Conservation (phyloP, 257 asterid species). For the Forsythia suspensa region DNA sequence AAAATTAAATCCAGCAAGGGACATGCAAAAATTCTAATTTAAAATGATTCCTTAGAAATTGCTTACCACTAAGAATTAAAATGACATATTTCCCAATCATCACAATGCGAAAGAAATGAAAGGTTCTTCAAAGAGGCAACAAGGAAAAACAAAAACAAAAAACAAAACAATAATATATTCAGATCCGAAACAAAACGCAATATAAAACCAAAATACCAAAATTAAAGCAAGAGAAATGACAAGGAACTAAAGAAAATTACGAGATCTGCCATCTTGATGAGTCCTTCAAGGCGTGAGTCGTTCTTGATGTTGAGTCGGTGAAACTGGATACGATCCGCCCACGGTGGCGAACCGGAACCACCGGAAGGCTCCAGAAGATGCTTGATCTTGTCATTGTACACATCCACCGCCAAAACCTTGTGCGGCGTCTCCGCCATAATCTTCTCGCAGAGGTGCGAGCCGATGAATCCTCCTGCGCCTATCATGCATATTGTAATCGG, state of each 20-base stretch:
- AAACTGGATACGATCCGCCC: constrained; percentile 45
- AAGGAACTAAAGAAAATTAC: constrained; percentile 16
- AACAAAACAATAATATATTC: not conserved
- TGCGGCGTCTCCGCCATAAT: constrained; percentile 47
- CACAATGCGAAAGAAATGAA: not conserved
- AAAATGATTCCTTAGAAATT: not conserved
- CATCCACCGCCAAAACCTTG: constrained; percentile 49
- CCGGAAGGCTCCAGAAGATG: constrained; percentile 40
- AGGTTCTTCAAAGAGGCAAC: too few relatives aligned
- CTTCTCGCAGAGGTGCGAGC: constrained; percentile 58
- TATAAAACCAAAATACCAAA: not conserved
- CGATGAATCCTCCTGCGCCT: constrained; percentile 61
- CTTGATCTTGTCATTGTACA: constrained; percentile 47
- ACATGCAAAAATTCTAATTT: not conserved
- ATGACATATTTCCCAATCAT: not conserved
- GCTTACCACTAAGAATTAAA: not conserved
- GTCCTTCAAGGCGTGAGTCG: constrained; percentile 40
- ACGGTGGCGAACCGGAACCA: constrained; percentile 19
- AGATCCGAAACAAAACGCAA: not conserved
- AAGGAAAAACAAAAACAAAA: too few relatives aligned
- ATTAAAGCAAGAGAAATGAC: not conserved
- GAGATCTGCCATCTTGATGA: constrained; percentile 40
- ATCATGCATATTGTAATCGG: constrained; percentile 51
- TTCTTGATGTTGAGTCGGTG: constrained; percentile 36
- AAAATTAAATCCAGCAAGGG: not conserved